Evolutionary conservation across 1,139 yeast genomes (phyloP).

Genomic region (Zygotorulaspora mrakii): DNA sequence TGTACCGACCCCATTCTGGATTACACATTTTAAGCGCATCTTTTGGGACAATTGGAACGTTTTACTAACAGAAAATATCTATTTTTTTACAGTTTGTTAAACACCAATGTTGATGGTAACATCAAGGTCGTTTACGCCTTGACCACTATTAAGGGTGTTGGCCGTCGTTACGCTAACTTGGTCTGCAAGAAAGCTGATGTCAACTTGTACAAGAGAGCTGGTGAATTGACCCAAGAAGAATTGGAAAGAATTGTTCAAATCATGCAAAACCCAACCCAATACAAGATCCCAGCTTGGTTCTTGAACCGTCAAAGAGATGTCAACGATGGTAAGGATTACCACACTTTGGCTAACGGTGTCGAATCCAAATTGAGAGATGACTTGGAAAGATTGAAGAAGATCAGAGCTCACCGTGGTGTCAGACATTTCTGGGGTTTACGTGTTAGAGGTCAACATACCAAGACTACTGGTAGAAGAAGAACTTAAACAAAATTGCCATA

Average conservation of each 20-base stretch:
- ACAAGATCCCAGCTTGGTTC: slow-evolving; percentile 99
- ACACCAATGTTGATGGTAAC: slow-evolving; percentile 99
- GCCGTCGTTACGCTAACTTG: slow-evolving; percentile 99
- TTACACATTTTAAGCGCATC: neutral
- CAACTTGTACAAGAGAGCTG: slow-evolving; percentile 97
- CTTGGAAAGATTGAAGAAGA: slow-evolving; percentile 99
- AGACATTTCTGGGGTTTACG: slow-evolving; percentile 99
- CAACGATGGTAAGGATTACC: slow-evolving; percentile 98
- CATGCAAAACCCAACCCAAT: slow-evolving; percentile 99
- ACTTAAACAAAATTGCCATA: slow-evolving; percentile 25
- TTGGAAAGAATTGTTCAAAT: slow-evolving; percentile 99
- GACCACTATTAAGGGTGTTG: slow-evolving; percentile 99
- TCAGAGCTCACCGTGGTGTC: slow-evolving; percentile 99
- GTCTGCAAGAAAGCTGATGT: slow-evolving; percentile 99
- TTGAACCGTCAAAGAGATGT: slow-evolving; percentile 99
- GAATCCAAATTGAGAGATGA: slow-evolving; percentile 99
- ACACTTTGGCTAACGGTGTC: slow-evolving; percentile 96
- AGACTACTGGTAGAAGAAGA: slow-evolving; percentile 94
- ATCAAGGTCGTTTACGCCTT: slow-evolving; percentile 99
- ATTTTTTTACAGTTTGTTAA: slow-evolving; percentile 69
- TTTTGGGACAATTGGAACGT: neutral
- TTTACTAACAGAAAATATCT: slow-evolving; percentile 1
- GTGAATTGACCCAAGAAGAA: slow-evolving; percentile 99
- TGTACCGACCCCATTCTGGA: neutral
- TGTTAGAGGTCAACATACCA: slow-evolving; percentile 99